Evolutionary conservation across 345 rosid genomes (phyloP), one percentile per base, ranked within the genome.

Genomic region (Dipteronia sinensis): DNA sequence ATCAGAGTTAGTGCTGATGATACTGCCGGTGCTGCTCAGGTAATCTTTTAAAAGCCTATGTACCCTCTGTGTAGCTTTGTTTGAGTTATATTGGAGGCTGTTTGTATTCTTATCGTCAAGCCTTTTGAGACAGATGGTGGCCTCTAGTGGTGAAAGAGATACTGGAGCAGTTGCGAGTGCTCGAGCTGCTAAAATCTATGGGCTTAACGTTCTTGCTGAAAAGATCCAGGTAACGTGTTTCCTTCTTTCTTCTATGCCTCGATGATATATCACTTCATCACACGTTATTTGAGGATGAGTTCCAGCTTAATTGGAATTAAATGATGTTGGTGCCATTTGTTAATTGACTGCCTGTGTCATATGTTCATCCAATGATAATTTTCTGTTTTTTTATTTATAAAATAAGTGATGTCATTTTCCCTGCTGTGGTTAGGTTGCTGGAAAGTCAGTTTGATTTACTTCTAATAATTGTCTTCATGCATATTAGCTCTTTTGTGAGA

Each of bases 11-110:
- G 79, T 74, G 79, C 88, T 17, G 89, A 92, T 78, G 99, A 94
- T 73, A 88, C 94, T 58, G 99, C 99, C 1, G 89, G 86, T 78
- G 98, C 97, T 59, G 99, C 99, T 81, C 90, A 83, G 97, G 99
- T 96, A 77, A 44, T 16, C 10, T 69, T 53, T 64, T 20, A 38
- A 75, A 22, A 80, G 66, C 49, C 47, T 69, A 27, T 40, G 12
- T 34, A 58, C 61, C 61, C 67, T 69, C 17, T 77, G 70, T 46
- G 63, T 76, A 9, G 73, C 2, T 19, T 46, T 72, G 53, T 59
- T 0, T 72, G 38, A 51, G 42, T 77, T 76, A 79, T 74, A 25
- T 29, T 10, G 42, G 47, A 38, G 20, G 65, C 12, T 77, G n/a
- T 75, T 78, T 40, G 46, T 34, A 22, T 71, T 7, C 31, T 74